Conservation (phyloP, 2,329 filamentous ascomycete genomes). For the Leptosphaerulina australis region DNA sequence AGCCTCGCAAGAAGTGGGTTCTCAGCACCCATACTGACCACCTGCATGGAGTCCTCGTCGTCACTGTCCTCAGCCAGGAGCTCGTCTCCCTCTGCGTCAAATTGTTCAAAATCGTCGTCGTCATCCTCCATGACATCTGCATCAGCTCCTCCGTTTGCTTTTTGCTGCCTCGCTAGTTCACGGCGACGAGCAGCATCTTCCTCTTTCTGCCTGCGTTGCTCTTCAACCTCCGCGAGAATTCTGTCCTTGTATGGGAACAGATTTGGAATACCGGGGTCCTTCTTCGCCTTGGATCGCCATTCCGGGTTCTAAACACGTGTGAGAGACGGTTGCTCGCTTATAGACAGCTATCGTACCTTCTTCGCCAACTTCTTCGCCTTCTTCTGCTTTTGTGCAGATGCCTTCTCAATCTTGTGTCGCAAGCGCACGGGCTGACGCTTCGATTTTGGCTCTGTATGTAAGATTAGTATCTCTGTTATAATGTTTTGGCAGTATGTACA, state of each 20-base stretch:
- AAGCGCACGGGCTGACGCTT: constrained; percentile 90
- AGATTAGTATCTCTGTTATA: constrained; percentile 11
- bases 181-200: constrained; percentile 72
- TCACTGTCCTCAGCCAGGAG: constrained; percentile 58
- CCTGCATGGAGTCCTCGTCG: constrained; percentile 64
- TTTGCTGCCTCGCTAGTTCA: constrained; percentile 67
- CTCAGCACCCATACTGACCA: constrained; percentile 42
- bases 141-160: constrained; percentile 43
- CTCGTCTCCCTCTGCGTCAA: constrained; percentile 60
- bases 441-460: constrained; percentile 78
- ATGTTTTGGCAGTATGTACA: constrained; percentile 14
- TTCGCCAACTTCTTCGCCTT: constrained; percentile 89
- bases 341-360: constrained; percentile 59
- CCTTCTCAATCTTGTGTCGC: constrained; percentile 95
- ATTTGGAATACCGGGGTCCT: constrained; percentile 97
- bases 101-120: constrained; percentile 40
- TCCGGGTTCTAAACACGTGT: constrained; percentile 73
- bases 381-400: constrained; percentile 84
- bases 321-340: constrained; percentile 14
- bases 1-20: constrained; percentile 1
- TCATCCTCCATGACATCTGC: constrained; percentile 47
- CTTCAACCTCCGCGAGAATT: constrained; percentile 92
- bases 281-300: constrained; percentile 95
- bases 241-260: constrained; percentile 97
- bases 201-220: constrained; percentile 77